phyloP scores from a whole-genome alignment of 257 asterid genomes.

The Lavandula angustifolia region DNA sequence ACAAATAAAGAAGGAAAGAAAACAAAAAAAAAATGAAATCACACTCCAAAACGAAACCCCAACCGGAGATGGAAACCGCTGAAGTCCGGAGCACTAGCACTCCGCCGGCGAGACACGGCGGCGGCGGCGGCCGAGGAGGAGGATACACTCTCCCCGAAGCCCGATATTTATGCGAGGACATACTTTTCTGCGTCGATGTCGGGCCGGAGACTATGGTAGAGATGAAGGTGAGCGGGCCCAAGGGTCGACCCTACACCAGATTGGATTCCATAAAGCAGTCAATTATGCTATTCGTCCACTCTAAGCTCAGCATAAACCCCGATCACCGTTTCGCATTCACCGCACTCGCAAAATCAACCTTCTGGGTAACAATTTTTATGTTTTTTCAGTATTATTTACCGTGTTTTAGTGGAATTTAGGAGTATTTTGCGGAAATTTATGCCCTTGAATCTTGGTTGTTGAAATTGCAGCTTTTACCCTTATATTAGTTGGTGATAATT shows the following conservation, averaged over 20 bases:
- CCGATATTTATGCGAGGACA: constrained; percentile 67
- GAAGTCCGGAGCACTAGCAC: constrained; percentile 42
- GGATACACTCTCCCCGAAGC: constrained; percentile 46
- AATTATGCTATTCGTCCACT: constrained; percentile 65
- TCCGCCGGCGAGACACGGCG: constrained; percentile 33
- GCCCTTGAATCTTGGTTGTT: background rate
- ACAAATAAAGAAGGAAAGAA: too few species aligned
- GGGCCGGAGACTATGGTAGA: constrained; percentile 77
- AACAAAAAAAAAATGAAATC: constrained; percentile 11
- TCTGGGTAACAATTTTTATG: constrained; percentile 52
- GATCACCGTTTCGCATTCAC: constrained; percentile 91
- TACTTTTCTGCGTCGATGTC: constrained; percentile 83
- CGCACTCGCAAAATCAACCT: constrained; percentile 62
- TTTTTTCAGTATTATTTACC: background rate
- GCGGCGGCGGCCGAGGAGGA: constrained; percentile 28
- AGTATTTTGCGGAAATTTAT: background rate
- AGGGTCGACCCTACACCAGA: constrained; percentile 77
- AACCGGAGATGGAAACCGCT: constrained; percentile 43
- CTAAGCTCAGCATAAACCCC: constrained; percentile 77
- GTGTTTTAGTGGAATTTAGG: background rate
- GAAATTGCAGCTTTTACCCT: constrained; percentile 1
- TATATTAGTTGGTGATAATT: background rate
- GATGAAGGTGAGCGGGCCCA: constrained; percentile 72
- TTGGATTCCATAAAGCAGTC: constrained; percentile 85
- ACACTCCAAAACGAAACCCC: constrained; percentile 9